Base-by-base conservation (phyloP, 371 early-diverging fungal species). In the Fennellomyces sp. region DNA sequence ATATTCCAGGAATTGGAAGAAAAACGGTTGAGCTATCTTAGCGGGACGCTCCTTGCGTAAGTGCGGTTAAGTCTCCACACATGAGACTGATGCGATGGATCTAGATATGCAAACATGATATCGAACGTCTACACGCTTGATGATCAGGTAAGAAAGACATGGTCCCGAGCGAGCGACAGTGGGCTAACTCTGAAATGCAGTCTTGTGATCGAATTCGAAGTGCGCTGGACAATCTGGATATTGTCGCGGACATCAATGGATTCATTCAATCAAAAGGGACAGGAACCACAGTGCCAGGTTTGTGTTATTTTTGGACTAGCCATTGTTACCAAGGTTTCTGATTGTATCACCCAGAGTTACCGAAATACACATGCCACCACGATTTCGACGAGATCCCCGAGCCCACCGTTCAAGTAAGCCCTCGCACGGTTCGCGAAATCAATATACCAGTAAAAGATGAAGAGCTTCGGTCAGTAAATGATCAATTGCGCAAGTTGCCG, bases 71-170 rank as follows among this genome's bases (percentile, higher is more conserved):
- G 12, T 15, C 35, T 33, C 13, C 35, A 13, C 6, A 33, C 35
- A 33, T 41, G 8, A 23, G 12, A 54, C 38, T 21, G 26, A 1
- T 28, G 23, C 47, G 13, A 39, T 10, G 17, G 25, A 26, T 52
- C 15, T 41, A 65, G 65, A 15, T 68, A 68, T 53, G 61, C 69
- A 19, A 64, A 68, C 21, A 68, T 68, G 69, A 60, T 68, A 52
- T 57, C 69, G 15, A 68, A 52, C 23, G 64, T 64, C 2, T 64
- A 64, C 58, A 61, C 61, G 29, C 48, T 64, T 25, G 64, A 64
- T 45, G 69, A 68, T 41, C 69, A 68, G 54, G 68, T 68, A 60
- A 53, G 28, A 3, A 41, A 26, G 13, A 35, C 11, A 51, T 13
- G 26, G 1, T 3, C 3, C 17, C 5, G 15, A 28, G 12, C 15